Conservation (phyloP, 2,329 filamentous ascomycete species). For the Catunica adiposa region DNA sequence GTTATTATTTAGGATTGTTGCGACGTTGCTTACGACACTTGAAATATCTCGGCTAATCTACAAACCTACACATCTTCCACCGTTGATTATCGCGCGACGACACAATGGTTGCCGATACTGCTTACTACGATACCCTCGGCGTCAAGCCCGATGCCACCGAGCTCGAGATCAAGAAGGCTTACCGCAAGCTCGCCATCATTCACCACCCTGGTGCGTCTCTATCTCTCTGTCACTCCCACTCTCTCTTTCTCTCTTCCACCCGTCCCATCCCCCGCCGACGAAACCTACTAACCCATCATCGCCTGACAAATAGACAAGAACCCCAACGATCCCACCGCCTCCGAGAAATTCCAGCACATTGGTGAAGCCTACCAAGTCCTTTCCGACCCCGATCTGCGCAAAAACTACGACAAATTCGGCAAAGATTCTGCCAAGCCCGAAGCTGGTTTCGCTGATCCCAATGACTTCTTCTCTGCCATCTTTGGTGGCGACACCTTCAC, state of each 20-base stretch:
- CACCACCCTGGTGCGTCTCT: slow-evolving; percentile 59
- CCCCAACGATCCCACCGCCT: slow-evolving; percentile 82
- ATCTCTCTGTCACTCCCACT: slow-evolving; percentile 15
- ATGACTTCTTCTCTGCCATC: slow-evolving; percentile 97
- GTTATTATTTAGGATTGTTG: no score
- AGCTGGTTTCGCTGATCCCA: slow-evolving; percentile 85
- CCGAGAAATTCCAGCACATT: slow-evolving; percentile 85
- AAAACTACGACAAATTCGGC: slow-evolving; percentile 90
- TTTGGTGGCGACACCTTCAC: slow-evolving; percentile 92
- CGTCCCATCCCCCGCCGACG: neutral
- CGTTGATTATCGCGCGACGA: neutral
- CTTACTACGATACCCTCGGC: slow-evolving; percentile 75
- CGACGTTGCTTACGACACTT: no score
- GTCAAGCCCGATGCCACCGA: slow-evolving; percentile 73
- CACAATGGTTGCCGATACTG: slow-evolving; percentile 69
- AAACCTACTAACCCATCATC: slow-evolving; percentile 5
- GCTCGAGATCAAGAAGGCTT: slow-evolving; percentile 93
- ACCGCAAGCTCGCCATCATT: slow-evolving; percentile 84
- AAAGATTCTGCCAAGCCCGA: slow-evolving; percentile 86
- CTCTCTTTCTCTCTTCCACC: neutral
- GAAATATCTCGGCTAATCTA: no score
- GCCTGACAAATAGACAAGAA: slow-evolving; percentile 56
- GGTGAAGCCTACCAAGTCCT: slow-evolving; percentile 64
- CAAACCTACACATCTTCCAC: no score
- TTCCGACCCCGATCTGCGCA: slow-evolving; percentile 70